Percentiles rank a stretch among this genome's conserved stretches.
phyloP scores from a whole-genome alignment of 805 yeast genomes.

The Wickerhamia fluorescens region DNA sequence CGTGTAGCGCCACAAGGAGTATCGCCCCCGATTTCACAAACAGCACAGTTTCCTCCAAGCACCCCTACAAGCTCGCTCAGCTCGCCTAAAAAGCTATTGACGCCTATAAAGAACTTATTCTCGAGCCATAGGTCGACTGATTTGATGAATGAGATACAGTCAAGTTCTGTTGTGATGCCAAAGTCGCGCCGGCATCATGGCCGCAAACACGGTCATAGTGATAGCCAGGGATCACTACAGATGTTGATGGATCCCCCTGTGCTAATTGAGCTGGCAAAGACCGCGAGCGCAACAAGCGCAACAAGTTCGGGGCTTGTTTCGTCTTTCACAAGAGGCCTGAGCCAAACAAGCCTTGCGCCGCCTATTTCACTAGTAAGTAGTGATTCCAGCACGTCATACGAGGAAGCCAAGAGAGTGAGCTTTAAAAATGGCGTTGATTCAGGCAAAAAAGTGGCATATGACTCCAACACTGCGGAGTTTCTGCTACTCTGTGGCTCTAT shows the following conservation, averaged over 20 bases:
- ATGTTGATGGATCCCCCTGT: not conserved
- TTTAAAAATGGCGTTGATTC: conserved; percentile 2
- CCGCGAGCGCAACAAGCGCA: not conserved
- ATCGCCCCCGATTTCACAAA: conserved; percentile 2
- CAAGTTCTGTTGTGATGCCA: not conserved
- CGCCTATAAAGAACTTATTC: conserved; percentile 21
- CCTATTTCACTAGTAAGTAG: not conserved
- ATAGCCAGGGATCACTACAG: conserved; percentile 3
- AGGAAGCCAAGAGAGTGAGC: not conserved
- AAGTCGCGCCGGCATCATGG: not conserved
- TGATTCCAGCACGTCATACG: not conserved
- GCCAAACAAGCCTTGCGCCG: not conserved
- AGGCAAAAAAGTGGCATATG: conserved; percentile 1
- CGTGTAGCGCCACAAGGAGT: too few relatives aligned
- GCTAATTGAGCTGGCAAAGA: not conserved
- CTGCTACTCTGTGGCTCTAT: not conserved
- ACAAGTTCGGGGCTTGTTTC: not conserved
- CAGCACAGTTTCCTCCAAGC: conserved; percentile 4
- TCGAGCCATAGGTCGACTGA: conserved; percentile 4
- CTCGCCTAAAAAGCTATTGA: conserved; percentile 21
- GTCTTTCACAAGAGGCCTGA: not conserved
- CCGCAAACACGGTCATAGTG: conserved; percentile 6
- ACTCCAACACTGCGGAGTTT: not conserved
- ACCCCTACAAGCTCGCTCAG: conserved; percentile 3
- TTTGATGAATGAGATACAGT: not conserved